A percentile compares a stretch with the other conserved stretches of the same genome.
Evolutionary conservation across 441 rosid species (phyloP).

Genomic region (Gossypium laxum): DNA sequence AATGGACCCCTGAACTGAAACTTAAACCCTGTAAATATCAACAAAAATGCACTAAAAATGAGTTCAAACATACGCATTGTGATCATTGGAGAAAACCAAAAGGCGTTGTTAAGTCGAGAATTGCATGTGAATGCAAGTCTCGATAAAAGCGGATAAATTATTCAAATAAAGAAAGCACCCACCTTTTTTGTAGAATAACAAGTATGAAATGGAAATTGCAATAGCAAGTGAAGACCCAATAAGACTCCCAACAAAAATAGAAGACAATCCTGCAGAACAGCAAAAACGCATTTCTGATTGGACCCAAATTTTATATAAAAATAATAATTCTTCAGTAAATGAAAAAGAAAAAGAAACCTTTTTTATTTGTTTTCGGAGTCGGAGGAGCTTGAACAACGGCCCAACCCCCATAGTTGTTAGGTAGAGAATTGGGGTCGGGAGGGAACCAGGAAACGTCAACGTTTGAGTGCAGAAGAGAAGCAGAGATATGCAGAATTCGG

Average conservation of each 20-base stretch:
- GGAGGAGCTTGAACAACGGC: constrained; percentile 32
- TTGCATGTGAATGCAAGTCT: neutral
- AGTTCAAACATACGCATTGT: neutral
- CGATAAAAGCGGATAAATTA: neutral
- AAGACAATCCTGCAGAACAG: constrained; percentile 33
- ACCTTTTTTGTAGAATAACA: constrained; percentile 52
- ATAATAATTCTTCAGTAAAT: neutral
- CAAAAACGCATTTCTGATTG: neutral
- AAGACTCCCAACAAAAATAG: constrained; percentile 16
- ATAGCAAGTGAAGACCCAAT: constrained; percentile 45
- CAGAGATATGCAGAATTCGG: constrained; percentile 31
- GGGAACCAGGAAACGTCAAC: constrained; percentile 41
- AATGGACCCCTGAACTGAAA: constrained; percentile 26
- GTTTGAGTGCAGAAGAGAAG: constrained; percentile 27
- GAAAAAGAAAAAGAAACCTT: constrained; percentile 25
- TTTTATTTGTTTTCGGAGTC: constrained; percentile 15
- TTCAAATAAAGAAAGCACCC: neutral
- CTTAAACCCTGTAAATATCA: constrained; percentile 39
- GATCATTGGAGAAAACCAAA: neutral
- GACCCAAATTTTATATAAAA: neutral
- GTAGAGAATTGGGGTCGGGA: constrained; percentile 24
- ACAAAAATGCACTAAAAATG: constrained; percentile 13
- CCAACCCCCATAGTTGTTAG: constrained; percentile 59
- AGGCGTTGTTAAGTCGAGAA: neutral
- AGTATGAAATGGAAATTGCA: constrained; percentile 43